Base-by-base conservation (phyloP, 441 rosid species). In the Pelargonium citronellum region DNA sequence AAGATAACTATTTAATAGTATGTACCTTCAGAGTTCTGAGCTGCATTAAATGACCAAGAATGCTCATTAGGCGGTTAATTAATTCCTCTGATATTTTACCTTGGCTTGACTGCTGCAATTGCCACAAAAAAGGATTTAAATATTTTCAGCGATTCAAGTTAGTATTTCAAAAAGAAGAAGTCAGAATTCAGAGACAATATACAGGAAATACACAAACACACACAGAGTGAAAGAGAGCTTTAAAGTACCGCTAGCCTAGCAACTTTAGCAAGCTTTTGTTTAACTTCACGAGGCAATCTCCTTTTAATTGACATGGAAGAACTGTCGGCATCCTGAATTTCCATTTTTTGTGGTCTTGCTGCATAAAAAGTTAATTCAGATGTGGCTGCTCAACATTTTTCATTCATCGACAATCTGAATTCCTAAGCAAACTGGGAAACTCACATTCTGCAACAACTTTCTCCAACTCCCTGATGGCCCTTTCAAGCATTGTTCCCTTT, bases 251-350 rank as follows among this genome's bases (percentile, higher is more conserved):
- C 82, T 64, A 81, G 70, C 71, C 80, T 69, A 51, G 84, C 84
- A 68, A 81, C 82, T 76, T 79, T 81, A 55, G 84, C 84, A 71
- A 81, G 82, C 75, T 78, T 81, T 73, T 24, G 82, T 76, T 81
- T 78, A 58, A 81, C 80, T 55, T 81, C 82, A 69, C 46, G 55
- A 58, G 84, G 82, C 72, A 81, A 63, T 66, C 82, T 76, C 77
- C 82, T 73, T 71, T 74, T 74, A 43, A 67, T 60, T 69, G 80
- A 68, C 24, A 57, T 41, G 19, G 74, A 71, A 44, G 84, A 76
- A 66, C 71, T 51, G 69, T 78, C 84, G 11, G 53, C 68, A 46
- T 74, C 76, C 43, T 69, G 84, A 20, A 60, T 12, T 69, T 78
- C 81, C 60, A 74, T 44, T 43, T 68, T 67, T 39, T 69, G 64